phyloP scores from a whole-genome alignment of 1,139 yeast species.

The Blastobotrys ciferrii region DNA sequence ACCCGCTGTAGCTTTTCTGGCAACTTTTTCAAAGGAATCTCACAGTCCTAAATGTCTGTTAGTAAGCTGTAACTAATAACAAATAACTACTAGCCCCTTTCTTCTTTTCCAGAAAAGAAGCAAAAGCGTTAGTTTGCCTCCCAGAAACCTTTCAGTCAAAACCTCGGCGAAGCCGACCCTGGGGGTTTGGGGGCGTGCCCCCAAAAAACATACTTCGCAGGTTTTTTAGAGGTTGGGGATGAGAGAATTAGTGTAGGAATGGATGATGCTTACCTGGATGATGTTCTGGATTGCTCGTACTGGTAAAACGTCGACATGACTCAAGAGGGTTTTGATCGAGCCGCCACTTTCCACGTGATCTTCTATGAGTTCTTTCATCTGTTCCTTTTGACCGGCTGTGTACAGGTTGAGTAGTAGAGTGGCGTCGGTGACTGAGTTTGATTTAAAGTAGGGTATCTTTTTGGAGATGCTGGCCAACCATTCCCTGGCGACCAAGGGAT shows the following conservation, averaged over 20 bases:
- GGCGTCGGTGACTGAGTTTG: constrained; percentile 38
- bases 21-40: not conserved
- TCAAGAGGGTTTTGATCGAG: constrained; percentile 44
- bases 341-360: constrained; percentile 32
- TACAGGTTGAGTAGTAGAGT: constrained; percentile 35
- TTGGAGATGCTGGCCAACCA: constrained; percentile 32
- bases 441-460: constrained; percentile 29
- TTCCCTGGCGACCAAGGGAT: constrained; percentile 30
- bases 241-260: too few species aligned
- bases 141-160: too few species aligned
- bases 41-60: constrained; percentile 3
- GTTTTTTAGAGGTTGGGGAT: not conserved
- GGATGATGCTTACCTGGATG: constrained; percentile 35
- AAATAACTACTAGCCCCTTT: not conserved
- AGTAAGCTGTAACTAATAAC: not conserved
- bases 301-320: constrained; percentile 68
- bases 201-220: not conserved
- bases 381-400: constrained; percentile 25
- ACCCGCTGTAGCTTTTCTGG: constrained; percentile 6
- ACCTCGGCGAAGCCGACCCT: too few species aligned
- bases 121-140: too few species aligned
- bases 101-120: not conserved
- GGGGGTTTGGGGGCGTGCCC: too few species aligned
- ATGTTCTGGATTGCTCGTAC: constrained; percentile 54
- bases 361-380: constrained; percentile 32